Conservation (phyloP, 1,284 basidiomycete genomes). For the Fomitopsis schrenkii region DNA sequence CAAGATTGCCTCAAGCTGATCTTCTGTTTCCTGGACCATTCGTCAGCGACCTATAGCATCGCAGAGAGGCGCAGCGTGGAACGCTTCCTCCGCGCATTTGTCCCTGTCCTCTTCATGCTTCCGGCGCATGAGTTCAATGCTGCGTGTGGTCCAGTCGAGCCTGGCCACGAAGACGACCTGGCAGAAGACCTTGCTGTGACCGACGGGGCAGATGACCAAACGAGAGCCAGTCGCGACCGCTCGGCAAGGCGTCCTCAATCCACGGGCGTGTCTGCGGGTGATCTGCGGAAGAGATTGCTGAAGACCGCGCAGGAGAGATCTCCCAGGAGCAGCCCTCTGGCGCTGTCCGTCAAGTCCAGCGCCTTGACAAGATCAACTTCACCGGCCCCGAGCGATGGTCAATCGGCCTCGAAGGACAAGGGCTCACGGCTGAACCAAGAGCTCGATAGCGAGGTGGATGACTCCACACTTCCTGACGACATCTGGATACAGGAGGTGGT, state of each 20-base stretch:
- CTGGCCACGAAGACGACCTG: conserved; percentile 30
- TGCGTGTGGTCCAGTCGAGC: conserved; percentile 58
- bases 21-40: conserved; percentile 87
- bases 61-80: conserved; percentile 84
- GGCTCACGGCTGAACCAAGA: conserved; percentile 8
- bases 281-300: conserved; percentile 75
- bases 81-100: conserved; percentile 80
- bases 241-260: conserved; percentile 43
- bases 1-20: conserved; percentile 89
- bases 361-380: conserved; percentile 21
- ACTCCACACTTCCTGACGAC: conserved; percentile 34
- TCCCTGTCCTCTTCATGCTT: conserved; percentile 81
- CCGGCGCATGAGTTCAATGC: conserved; percentile 76
- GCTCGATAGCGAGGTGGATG: conserved; percentile 6
- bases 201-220: conserved; percentile 22
- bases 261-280: conserved; percentile 55
- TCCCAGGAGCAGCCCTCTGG: conserved; percentile 24
- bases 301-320: conserved; percentile 62
- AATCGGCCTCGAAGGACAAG: not conserved
- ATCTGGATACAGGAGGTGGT: conserved; percentile 56
- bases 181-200: conserved; percentile 38
- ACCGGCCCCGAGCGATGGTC: conserved; percentile 16
- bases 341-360: conserved; percentile 14
- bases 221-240: conserved; percentile 20
- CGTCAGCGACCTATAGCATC: conserved; percentile 68